Percentiles rank a stretch among this genome's conserved stretches.
Evolutionary conservation across 2,329 filamentous ascomycete species (phyloP).

Genomic region (Paecilomyces dactylethromorphus): DNA sequence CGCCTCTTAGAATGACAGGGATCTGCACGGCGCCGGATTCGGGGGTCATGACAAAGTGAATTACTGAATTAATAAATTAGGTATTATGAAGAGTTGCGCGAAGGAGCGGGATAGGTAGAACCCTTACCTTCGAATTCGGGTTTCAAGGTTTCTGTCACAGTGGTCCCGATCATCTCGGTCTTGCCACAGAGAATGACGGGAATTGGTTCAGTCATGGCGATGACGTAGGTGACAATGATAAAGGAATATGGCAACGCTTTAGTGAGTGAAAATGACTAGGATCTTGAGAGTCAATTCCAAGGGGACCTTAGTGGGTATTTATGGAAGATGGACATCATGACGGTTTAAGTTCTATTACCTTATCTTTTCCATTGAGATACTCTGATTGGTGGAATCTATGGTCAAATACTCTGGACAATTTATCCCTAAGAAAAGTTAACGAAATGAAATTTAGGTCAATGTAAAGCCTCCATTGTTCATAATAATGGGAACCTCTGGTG

Average conservation of each 20-base stretch:
- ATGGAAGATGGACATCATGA: not conserved
- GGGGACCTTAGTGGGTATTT: not conserved
- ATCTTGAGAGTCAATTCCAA: not conserved
- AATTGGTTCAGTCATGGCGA: not conserved
- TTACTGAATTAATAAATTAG: conserved; percentile 8
- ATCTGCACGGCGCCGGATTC: conserved; percentile 11
- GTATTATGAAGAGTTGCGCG: not conserved
- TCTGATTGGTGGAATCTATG: not conserved
- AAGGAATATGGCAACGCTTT: not conserved
- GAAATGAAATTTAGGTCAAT: too few species aligned
- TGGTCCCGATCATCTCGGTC: conserved; percentile 11
- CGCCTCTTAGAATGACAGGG: conserved; percentile 12
- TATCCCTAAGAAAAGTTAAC: too few species aligned
- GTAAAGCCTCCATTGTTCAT: too few species aligned
- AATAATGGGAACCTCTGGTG: too few species aligned
- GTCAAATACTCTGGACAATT: too few species aligned
- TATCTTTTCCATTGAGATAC: not conserved
- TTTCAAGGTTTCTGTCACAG: conserved; percentile 13
- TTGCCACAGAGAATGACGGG: conserved; percentile 14
- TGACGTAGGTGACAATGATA: not conserved
- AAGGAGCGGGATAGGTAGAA: not conserved
- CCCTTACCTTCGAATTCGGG: conserved; percentile 16
- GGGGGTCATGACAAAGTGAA: conserved; percentile 15
- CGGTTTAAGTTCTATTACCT: not conserved
- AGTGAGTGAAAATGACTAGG: not conserved